Percentiles rank a stretch among this genome's conserved stretches.
Conservation (phyloP, 140 eudicot genomes). For the Anethum foeniculum region DNA sequence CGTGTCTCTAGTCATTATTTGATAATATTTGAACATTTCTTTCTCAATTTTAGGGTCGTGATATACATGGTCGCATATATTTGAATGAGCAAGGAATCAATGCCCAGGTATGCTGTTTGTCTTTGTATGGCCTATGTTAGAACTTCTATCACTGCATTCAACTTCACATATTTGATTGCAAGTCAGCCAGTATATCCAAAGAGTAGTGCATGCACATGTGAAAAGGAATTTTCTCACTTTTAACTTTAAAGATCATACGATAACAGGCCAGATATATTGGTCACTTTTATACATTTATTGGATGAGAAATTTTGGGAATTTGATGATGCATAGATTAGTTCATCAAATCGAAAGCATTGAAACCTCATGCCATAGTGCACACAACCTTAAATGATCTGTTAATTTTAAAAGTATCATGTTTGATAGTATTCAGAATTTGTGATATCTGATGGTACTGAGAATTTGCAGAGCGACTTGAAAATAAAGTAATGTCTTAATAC, state of each 20-base stretch:
- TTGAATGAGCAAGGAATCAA: constrained; percentile 90
- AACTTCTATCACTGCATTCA: not conserved
- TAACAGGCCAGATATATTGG: not conserved
- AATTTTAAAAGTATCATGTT: not conserved
- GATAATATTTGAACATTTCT: constrained; percentile 1
- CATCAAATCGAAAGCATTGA: not conserved
- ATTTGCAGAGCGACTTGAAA: not conserved
- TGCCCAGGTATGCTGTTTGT: constrained; percentile 66
- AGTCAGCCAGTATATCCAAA: not conserved
- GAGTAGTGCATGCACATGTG: not conserved
- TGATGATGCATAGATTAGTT: not conserved
- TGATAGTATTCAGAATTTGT: not conserved
- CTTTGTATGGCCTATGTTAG: constrained; percentile 13
- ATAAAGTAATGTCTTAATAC: not conserved
- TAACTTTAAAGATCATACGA: not conserved
- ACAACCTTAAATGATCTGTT: not conserved
- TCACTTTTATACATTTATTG: not conserved
- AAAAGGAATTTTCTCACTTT: not conserved
- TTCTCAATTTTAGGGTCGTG: constrained; percentile 49
- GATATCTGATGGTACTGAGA: not conserved
- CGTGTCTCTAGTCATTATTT: not conserved
- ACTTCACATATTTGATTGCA: not conserved
- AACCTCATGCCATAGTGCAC: not conserved
- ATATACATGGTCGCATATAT: constrained; percentile 87
- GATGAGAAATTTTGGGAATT: not conserved